A percentile compares a stretch with the other conserved stretches of the same genome.
Evolutionary conservation across 352 stramenopile genomes (phyloP).

Genomic region (Pythium aristosporum): DNA sequence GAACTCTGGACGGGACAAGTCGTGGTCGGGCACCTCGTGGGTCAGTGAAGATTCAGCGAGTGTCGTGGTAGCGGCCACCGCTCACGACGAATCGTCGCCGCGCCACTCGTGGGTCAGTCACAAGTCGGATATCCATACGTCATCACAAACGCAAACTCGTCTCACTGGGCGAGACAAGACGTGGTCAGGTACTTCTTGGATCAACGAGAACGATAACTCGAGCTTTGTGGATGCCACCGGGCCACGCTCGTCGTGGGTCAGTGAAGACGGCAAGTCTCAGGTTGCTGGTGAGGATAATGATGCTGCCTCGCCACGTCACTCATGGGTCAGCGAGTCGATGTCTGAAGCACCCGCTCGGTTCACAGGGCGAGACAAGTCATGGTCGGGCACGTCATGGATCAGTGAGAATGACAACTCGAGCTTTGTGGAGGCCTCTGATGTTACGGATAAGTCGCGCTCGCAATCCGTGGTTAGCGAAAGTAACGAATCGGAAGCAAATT

Average conservation of each 20-base stretch:
- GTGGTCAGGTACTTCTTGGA: constrained; percentile 14
- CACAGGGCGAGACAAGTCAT: constrained; percentile 14
- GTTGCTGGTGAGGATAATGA: not conserved
- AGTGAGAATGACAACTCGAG: constrained; percentile 15
- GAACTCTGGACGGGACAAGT: constrained; percentile 11
- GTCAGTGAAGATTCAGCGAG: constrained; percentile 11
- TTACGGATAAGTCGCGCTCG: not conserved
- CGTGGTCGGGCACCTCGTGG: constrained; percentile 15
- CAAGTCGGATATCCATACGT: not conserved
- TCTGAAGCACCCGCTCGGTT: not conserved
- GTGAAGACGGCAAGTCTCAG: constrained; percentile 7
- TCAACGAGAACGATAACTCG: constrained; percentile 14
- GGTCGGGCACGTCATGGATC: constrained; percentile 14
- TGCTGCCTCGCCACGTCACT: constrained; percentile 5
- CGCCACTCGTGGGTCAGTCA: constrained; percentile 15
- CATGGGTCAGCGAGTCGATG: constrained; percentile 13
- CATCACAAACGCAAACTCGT: not conserved
- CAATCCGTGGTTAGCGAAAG: constrained; percentile 18
- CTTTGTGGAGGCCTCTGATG: constrained; percentile 1
- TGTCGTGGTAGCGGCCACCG: not conserved
- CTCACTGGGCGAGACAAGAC: constrained; percentile 12
- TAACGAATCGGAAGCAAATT: not conserved
- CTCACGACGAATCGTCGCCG: not conserved
- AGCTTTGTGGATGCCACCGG: constrained; percentile 1
- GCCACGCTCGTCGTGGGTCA: constrained; percentile 24